A percentile compares a stretch with the other conserved stretches of the same genome.
Evolutionary conservation across 805 yeast species (phyloP).

Genomic region (Zygosaccharomyces bisporus): DNA sequence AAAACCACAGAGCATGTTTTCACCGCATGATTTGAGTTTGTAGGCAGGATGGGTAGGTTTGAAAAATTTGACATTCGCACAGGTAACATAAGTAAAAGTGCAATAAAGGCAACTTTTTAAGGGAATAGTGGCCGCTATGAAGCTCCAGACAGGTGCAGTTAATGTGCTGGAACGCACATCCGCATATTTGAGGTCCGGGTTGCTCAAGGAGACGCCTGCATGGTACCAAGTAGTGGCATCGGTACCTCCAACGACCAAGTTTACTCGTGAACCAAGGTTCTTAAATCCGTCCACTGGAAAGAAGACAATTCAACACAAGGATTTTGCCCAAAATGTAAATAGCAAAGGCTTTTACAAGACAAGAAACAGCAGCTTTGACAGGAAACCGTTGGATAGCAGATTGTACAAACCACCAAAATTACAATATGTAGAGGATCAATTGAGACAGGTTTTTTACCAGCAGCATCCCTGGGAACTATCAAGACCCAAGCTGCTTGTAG

Average conservation of each 20-base stretch:
- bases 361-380: slow-evolving; percentile 27
- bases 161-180: slow-evolving; percentile 79
- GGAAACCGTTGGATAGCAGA: slow-evolving; percentile 14
- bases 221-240: slow-evolving; percentile 87
- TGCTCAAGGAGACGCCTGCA: slow-evolving; percentile 69
- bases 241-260: slow-evolving; percentile 71
- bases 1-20: slow-evolving; percentile 4
- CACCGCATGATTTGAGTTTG: slow-evolving; percentile 1
- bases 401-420: slow-evolving; percentile 33
- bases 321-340: slow-evolving; percentile 13
- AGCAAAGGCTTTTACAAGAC: slow-evolving; percentile 36
- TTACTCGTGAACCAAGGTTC: slow-evolving; percentile 36
- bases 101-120: neutral
- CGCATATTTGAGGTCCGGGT: slow-evolving; percentile 64
- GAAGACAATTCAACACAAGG: slow-evolving; percentile 18
- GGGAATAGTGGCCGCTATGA: slow-evolving; percentile 41
- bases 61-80: slow-evolving; percentile 6
- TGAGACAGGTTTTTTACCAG: slow-evolving; percentile 75
- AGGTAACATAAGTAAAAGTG: neutral
- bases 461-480: slow-evolving; percentile 99
- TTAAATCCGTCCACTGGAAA: slow-evolving; percentile 26
- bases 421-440: slow-evolving; percentile 57
- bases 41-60: neutral
- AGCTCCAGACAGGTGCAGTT: slow-evolving; percentile 71
- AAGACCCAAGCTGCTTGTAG: slow-evolving; percentile 78